These are phyloP conservation scores for Amphirosellinia nigrospora DNA, from an alignment of 495 filamentous ascomycete genomes.

Conservation along the genomic window DNA sequence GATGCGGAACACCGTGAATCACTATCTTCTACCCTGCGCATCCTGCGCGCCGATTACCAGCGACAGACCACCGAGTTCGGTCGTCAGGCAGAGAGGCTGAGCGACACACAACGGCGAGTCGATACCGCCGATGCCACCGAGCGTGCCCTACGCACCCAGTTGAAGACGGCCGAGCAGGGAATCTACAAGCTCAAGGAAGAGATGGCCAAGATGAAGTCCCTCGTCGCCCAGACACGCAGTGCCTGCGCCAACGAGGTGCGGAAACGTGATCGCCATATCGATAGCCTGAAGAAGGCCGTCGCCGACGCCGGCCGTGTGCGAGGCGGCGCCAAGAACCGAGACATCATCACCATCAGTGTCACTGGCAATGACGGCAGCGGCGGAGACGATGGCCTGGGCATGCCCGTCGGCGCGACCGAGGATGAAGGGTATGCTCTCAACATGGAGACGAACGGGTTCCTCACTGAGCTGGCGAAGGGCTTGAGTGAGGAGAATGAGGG, in stretches of 20 bases:
- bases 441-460: constrained; percentile 88
- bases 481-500: constrained; percentile 94
- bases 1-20: constrained; percentile 85
- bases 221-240: constrained; percentile 78
- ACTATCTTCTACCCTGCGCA: constrained; percentile 78
- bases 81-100: constrained; percentile 68
- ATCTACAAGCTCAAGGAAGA: constrained; percentile 79
- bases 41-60: constrained; percentile 71
- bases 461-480: constrained; percentile 85
- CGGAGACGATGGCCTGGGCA: constrained; percentile 32
- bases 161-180: constrained; percentile 72
- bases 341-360: constrained; percentile 62
- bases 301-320: constrained; percentile 56
- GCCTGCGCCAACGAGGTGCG: constrained; percentile 92
- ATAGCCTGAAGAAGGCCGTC: constrained; percentile 81
- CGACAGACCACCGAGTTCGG: constrained; percentile 67
- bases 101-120: constrained; percentile 76
- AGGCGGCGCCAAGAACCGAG: constrained; percentile 53
- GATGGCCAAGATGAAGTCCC: constrained; percentile 73
- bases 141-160: constrained; percentile 67
- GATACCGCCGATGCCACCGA: constrained; percentile 77
- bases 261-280: constrained; percentile 87
- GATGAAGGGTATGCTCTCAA: constrained; percentile 74
- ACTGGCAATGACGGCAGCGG: constrained; percentile 52
- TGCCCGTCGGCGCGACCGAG: constrained; percentile 55